Percentiles rank a stretch among this genome's conserved stretches.
Conservation (phyloP, 257 asterid species). For the Mitragyna speciosa region DNA sequence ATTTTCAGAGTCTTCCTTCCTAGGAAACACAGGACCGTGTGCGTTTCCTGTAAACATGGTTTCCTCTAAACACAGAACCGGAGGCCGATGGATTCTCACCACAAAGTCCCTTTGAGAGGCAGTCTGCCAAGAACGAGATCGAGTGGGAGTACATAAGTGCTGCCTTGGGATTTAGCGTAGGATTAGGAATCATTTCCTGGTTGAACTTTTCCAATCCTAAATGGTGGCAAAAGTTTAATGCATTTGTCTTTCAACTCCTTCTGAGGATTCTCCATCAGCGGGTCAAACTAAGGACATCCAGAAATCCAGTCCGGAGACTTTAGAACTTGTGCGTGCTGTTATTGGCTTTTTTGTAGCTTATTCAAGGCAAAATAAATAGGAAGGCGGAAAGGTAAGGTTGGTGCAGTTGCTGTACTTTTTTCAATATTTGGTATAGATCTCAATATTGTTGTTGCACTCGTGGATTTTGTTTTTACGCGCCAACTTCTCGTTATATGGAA, state of each 20-base stretch:
- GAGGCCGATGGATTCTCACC: not conserved
- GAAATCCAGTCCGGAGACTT: slow-evolving; percentile 11
- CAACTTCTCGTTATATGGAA: too few relatives aligned
- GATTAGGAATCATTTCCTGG: slow-evolving; percentile 4
- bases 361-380: too few relatives aligned
- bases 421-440: too few relatives aligned
- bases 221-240: slow-evolving; percentile 9
- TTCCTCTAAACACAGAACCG: not conserved
- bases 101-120: not conserved
- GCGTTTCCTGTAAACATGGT: slow-evolving; percentile 2
- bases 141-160: slow-evolving; percentile 8
- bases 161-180: slow-evolving; percentile 9
- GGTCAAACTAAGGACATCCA: not conserved
- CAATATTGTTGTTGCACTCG: too few relatives aligned
- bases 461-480: too few relatives aligned
- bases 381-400: too few relatives aligned
- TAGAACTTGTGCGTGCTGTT: not conserved
- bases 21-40: slow-evolving; percentile 30
- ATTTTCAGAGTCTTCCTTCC: slow-evolving; percentile 36
- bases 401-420: too few relatives aligned
- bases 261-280: not conserved
- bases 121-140: not conserved
- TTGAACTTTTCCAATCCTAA: not conserved
- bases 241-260: not conserved
- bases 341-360: not conserved